A percentile compares a stretch with the other conserved stretches of the same genome.
Conservation (phyloP, 768 basidiomycete genomes). For the Cubamyces lactineus region DNA sequence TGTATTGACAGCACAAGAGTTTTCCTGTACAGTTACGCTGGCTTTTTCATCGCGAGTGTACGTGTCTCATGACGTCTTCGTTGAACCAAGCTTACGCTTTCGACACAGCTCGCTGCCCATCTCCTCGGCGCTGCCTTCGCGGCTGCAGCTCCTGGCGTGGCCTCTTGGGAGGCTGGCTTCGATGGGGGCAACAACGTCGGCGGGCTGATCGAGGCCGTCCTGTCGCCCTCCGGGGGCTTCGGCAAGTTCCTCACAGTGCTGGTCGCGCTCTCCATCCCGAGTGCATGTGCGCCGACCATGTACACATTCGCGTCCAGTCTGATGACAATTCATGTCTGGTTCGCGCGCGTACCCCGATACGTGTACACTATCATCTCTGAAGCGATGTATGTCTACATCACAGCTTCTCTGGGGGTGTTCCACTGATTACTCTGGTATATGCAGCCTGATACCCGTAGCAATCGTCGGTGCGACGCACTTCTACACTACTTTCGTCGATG, state of each 20-base stretch:
- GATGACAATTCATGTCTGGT: constrained; percentile 41
- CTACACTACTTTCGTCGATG: constrained; percentile 47
- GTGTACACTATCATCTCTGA: constrained; percentile 49
- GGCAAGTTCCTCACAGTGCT: constrained; percentile 53
- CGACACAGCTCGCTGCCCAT: constrained; percentile 42
- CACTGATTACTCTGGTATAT: constrained; percentile 1
- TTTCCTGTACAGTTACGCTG: constrained; percentile 50
- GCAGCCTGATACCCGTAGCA: constrained; percentile 49
- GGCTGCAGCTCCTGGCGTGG: constrained; percentile 42
- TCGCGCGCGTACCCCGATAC: constrained; percentile 47
- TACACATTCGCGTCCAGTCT: constrained; percentile 55
- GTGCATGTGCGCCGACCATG: constrained; percentile 61
- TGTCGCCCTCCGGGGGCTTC: constrained; percentile 46
- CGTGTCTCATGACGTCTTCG: constrained; percentile 23
- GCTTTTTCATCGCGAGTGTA: constrained; percentile 46
- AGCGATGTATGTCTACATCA: constrained; percentile 41
- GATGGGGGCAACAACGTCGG: constrained; percentile 44
- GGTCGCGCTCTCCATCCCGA: constrained; percentile 55
- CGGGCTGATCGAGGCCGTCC: constrained; percentile 45
- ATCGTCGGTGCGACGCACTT: constrained; percentile 51
- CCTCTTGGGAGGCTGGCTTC: constrained; percentile 46
- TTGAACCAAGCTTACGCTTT: background rate
- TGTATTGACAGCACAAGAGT: constrained; percentile 37
- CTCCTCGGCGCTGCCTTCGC: constrained; percentile 51
- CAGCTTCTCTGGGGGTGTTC: background rate